Evolutionary conservation across 352 stramenopile species (phyloP), one percentile per base, ranked within the genome.

Genomic region (Globisporangium acanthophoron): DNA sequence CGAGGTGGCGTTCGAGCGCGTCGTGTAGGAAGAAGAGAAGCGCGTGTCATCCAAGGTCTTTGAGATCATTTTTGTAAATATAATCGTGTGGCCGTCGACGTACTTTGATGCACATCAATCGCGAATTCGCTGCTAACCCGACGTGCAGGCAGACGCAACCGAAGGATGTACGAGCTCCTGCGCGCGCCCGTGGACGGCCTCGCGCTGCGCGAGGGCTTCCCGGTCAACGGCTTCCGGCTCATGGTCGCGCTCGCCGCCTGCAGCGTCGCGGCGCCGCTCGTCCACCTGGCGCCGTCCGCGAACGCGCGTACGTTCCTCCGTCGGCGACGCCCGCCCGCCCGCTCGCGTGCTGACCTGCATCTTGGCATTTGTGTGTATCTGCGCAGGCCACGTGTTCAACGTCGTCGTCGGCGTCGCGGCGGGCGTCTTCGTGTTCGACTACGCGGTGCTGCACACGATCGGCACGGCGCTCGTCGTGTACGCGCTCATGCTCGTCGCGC

Each of bases 371-470:
- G 33, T 9, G 9, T 8, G 8, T 12, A 13, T 11, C 8, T 39
- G 33, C 0, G 33, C 44, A 93, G 83, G 81, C 21, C 85, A 94
- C 52, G 51, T 86, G 61, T 88, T 90, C 41, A 92, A 90, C 58
- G 66, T 87, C 24, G 56, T 68, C 21, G 58, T 74, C n/a, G 85
- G 85, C 11, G 49, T 92, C 18, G 79, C 77, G 48, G 78, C 66
- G 0, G 85, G 82, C 29, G 62, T 77, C 44, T 94, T 92, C 47
- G 85, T 94, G 37, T 94, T 92, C 52, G 85, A 91, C 61, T 76
- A 72, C 59, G 85, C 78, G 5, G 74, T 94, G 55, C 48, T 92
- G 54, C 85, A 94, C 67, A 84, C 80, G 13, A 61, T 94, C 27
- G 76, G 65, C 52, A 86, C 80, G 50, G 71, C 73, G 12, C 24